These are phyloP conservation scores for Neovahlkampfia damariscottae DNA, from an alignment of 78 protist genomes.

Conservation along the genomic window DNA sequence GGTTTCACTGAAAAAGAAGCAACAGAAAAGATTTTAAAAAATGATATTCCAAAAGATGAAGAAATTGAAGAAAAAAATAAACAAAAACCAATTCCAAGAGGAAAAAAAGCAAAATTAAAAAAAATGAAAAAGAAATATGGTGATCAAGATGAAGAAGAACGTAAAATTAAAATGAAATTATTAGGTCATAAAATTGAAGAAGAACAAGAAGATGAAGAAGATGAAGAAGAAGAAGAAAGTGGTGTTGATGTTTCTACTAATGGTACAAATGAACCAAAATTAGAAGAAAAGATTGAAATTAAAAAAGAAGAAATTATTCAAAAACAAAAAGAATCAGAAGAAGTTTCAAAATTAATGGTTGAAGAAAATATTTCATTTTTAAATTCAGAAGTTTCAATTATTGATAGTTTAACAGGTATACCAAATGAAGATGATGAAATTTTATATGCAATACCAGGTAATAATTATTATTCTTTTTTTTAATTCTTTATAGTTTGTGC, in stretches of 20 bases:
- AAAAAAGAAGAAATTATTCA: not conserved
- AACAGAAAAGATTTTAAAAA: not conserved
- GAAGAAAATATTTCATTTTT: not conserved
- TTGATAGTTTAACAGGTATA: not conserved
- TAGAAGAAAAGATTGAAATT: not conserved
- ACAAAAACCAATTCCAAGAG: conserved; percentile 25
- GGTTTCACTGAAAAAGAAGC: conserved; percentile 10
- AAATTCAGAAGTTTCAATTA: not conserved
- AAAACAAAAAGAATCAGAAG: not conserved
- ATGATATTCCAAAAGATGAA: not conserved
- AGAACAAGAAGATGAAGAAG: not conserved
- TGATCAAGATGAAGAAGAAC: conserved; percentile 88
- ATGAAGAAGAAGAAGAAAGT: not conserved
- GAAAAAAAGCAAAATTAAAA: conserved; percentile 59
- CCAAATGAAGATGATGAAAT: not conserved
- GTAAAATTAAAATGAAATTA: conserved; percentile 13
- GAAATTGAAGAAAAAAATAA: not conserved
- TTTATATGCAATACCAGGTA: not conserved
- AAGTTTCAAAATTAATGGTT: not conserved
- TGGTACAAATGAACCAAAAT: too few species aligned
- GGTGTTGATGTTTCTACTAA: too few species aligned
- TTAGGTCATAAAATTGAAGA: conserved; percentile 16
- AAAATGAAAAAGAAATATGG: conserved; percentile 67
- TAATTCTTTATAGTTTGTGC: too few species aligned
- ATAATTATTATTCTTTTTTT: too few species aligned